Conservation (phyloP, 352 stramenopile genomes). For the Pythium chondricola region DNA sequence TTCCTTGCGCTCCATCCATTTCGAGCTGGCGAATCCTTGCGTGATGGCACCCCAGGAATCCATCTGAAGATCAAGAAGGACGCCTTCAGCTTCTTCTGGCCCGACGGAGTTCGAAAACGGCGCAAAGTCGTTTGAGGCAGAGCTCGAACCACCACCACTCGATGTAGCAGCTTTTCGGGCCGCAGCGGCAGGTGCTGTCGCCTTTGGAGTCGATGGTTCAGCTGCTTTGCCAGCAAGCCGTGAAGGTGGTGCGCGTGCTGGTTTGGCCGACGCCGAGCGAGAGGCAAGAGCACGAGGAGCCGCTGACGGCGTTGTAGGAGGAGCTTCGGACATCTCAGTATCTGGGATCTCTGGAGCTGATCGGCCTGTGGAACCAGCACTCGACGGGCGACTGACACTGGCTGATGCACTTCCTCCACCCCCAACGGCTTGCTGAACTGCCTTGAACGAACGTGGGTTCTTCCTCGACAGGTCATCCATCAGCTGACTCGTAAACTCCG, state of each 20-base stretch:
- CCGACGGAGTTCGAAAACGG: slow-evolving; percentile 54
- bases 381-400: slow-evolving; percentile 22
- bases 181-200: slow-evolving; percentile 14
- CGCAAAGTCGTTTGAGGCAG: too few relatives aligned
- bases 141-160: slow-evolving; percentile 20
- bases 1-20: slow-evolving; percentile 80
- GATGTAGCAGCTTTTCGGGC: slow-evolving; percentile 14
- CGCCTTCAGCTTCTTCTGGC: slow-evolving; percentile 59
- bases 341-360: slow-evolving; percentile 11
- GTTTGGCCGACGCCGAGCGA: slow-evolving; percentile 19
- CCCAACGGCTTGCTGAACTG: slow-evolving; percentile 49
- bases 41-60: slow-evolving; percentile 46
- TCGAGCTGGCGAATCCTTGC: slow-evolving; percentile 58
- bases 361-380: slow-evolving; percentile 18
- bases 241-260: slow-evolving; percentile 32
- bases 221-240: slow-evolving; percentile 40
- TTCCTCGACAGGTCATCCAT: slow-evolving; percentile 63
- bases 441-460: slow-evolving; percentile 66
- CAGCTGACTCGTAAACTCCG: slow-evolving; percentile 46
- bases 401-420: slow-evolving; percentile 15
- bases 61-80: slow-evolving; percentile 55
- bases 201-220: slow-evolving; percentile 7
- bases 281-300: neutral
- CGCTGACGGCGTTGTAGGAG: neutral
- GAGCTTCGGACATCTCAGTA: slow-evolving; percentile 15